Evolutionary conservation across 2,329 filamentous ascomycete genomes (phyloP).

Genomic region (Neoascochyta sp.): DNA sequence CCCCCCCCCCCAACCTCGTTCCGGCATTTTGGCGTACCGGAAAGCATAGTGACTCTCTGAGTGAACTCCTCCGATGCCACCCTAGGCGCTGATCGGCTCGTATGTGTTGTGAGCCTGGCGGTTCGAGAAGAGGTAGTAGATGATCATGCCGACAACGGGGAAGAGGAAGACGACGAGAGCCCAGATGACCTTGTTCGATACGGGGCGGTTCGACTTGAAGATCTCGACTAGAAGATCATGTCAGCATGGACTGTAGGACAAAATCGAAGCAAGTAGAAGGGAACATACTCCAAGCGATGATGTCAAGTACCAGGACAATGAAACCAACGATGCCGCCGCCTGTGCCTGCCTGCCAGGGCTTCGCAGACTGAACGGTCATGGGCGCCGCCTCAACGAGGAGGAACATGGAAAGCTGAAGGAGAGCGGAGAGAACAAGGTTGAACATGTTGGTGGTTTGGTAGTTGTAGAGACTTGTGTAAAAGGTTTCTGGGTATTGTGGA

Average conservation of each 20-base stretch:
- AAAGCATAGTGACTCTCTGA: too few species aligned
- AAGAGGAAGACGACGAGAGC: slow-evolving; percentile 62
- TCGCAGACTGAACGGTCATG: slow-evolving; percentile 36
- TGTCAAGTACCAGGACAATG: slow-evolving; percentile 59
- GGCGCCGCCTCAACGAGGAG: slow-evolving; percentile 51
- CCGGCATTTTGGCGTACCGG: too few species aligned
- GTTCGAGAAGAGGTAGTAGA: slow-evolving; percentile 65
- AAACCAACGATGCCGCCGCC: slow-evolving; percentile 61
- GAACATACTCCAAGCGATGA: slow-evolving; percentile 59
- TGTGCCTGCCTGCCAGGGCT: slow-evolving; percentile 57
- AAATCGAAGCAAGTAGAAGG: not conserved
- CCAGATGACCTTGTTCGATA: slow-evolving; percentile 59
- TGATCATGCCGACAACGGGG: slow-evolving; percentile 58
- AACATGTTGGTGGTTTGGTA: slow-evolving; percentile 29
- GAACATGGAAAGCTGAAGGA: slow-evolving; percentile 53
- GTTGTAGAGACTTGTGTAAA: too few species aligned
- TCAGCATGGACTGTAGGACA: slow-evolving; percentile 9
- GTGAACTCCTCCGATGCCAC: too few species aligned
- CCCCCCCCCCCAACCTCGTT: not conserved
- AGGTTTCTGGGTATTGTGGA: too few species aligned
- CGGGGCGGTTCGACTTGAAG: slow-evolving; percentile 59
- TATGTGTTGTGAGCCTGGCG: slow-evolving; percentile 56
- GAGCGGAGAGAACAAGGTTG: slow-evolving; percentile 38
- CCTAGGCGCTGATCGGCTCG: slow-evolving; percentile 45
- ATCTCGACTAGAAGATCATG: slow-evolving; percentile 53